Conservation (phyloP, 768 basidiomycete genomes). For the Hydnum rufescens region DNA sequence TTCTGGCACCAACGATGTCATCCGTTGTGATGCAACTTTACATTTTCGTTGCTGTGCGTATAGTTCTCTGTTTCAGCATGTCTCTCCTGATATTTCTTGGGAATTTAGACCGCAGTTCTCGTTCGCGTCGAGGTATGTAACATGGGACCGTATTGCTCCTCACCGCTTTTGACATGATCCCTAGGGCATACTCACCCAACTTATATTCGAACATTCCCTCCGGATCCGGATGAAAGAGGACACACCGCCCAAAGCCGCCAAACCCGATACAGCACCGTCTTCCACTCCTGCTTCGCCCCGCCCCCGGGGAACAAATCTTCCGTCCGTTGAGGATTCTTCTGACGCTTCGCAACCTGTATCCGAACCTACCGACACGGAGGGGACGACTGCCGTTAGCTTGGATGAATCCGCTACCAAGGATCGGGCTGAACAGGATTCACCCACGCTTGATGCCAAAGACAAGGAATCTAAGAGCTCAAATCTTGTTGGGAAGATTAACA, state of each 20-base stretch:
- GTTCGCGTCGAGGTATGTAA: slow-evolving; percentile 35
- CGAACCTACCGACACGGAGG: slow-evolving; percentile 3
- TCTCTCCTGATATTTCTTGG: neutral
- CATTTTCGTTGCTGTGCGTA: slow-evolving; percentile 21
- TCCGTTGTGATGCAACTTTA: slow-evolving; percentile 34
- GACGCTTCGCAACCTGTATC: slow-evolving; percentile 6
- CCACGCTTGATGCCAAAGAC: slow-evolving; percentile 2
- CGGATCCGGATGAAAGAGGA: slow-evolving; percentile 42
- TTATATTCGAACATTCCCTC: slow-evolving; percentile 74
- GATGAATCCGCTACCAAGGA: slow-evolving; percentile 12
- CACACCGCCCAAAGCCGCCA: slow-evolving; percentile 10
- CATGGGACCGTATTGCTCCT: too few relatives aligned
- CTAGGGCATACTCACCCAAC: slow-evolving; percentile 31
- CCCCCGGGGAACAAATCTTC: neutral
- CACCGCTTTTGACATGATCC: too few relatives aligned
- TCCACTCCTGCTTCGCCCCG: slow-evolving; percentile 3
- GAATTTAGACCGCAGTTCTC: slow-evolving; percentile 22
- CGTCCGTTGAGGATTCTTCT: slow-evolving; percentile 6
- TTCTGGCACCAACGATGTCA: slow-evolving; percentile 15
- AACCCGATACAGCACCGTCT: too few relatives aligned
- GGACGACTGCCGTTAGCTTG: slow-evolving; percentile 12
- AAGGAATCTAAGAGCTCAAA: slow-evolving; percentile 20
- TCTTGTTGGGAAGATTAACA: slow-evolving; percentile 58
- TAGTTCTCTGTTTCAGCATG: neutral
- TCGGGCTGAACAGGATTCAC: neutral